These are phyloP conservation scores for Juglanconis juglandina DNA, from an alignment of 2,329 filamentous ascomycete species.

Conservation along the genomic window DNA sequence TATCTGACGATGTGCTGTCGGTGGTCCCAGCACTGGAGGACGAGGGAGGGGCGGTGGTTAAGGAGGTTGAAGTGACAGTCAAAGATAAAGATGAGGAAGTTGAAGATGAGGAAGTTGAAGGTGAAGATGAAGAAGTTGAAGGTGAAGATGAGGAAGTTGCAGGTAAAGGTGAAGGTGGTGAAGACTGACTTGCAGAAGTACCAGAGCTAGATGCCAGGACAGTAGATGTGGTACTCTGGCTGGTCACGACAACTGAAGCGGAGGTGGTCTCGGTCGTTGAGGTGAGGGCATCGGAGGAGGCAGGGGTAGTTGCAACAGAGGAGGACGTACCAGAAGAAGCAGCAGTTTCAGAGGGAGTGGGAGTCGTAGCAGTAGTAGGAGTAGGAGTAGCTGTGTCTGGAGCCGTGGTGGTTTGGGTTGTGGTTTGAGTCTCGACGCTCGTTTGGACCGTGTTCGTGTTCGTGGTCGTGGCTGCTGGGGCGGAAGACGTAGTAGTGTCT, in stretches of 20 bases:
- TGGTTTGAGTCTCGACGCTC: slow-evolving; percentile 20
- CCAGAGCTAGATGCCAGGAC: slow-evolving; percentile 5
- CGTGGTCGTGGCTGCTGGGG: slow-evolving; percentile 20
- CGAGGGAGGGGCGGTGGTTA: neutral
- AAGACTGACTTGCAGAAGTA: slow-evolving; percentile 20
- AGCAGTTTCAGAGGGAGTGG: slow-evolving; percentile 15
- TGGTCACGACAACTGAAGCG: slow-evolving; percentile 21
- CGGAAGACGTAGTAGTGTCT: slow-evolving; percentile 16
- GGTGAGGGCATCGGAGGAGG: slow-evolving; percentile 21
- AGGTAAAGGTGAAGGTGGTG: slow-evolving; percentile 20
- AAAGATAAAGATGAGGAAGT: slow-evolving; percentile 16
- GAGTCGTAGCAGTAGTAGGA: slow-evolving; percentile 17
- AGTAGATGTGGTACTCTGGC: slow-evolving; percentile 15
- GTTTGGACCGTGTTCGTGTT: slow-evolving; percentile 21
- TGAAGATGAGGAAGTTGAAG: slow-evolving; percentile 14
- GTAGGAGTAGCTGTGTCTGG: slow-evolving; percentile 25
- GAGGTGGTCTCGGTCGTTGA: slow-evolving; percentile 27
- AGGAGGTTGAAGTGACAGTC: too few species aligned
- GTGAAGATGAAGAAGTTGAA: slow-evolving; percentile 13
- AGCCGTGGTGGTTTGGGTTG: slow-evolving; percentile 19
- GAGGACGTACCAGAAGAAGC: slow-evolving; percentile 29
- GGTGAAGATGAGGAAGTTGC: slow-evolving; percentile 9
- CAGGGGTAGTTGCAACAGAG: slow-evolving; percentile 15
- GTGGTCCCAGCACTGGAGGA: neutral
- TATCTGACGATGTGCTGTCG: slow-evolving; percentile 6